These are phyloP conservation scores for Fusarium hostae DNA, from an alignment of 2,329 filamentous ascomycete genomes.

Conservation along the genomic window DNA sequence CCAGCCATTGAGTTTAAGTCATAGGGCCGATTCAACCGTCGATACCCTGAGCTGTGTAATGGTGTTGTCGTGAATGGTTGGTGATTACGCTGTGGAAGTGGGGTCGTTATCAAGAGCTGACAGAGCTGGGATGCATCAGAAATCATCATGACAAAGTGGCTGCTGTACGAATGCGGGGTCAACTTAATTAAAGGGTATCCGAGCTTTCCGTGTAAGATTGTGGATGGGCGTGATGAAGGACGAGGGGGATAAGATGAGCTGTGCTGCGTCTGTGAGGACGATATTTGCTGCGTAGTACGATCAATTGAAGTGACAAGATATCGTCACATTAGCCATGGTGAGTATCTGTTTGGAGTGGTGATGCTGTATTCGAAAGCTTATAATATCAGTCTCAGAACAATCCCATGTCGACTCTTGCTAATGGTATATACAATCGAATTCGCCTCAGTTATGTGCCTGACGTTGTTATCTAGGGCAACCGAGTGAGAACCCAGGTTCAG, in stretches of 20 bases:
- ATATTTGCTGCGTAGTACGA: accelerated
- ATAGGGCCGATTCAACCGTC: background rate
- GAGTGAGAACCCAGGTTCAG: slow-evolving; percentile 36
- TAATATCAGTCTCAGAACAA: background rate
- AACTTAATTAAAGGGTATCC: background rate
- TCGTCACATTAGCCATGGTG: background rate
- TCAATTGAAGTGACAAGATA: background rate
- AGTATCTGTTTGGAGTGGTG: accelerated
- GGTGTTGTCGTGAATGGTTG: background rate
- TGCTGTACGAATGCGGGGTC: slow-evolving; percentile 11
- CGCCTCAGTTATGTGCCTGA: background rate
- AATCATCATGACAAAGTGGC: slow-evolving; percentile 26
- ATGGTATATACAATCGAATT: background rate
- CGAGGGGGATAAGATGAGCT: background rate
- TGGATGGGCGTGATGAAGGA: background rate
- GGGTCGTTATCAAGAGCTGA: background rate
- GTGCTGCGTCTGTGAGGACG: background rate
- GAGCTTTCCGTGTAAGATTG: background rate
- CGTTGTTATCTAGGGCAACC: slow-evolving; percentile 31
- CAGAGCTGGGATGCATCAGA: background rate
- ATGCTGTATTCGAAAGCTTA: background rate
- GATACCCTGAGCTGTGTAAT: background rate
- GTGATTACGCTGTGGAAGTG: background rate
- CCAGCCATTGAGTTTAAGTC: background rate
- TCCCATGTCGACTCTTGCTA: slow-evolving; percentile 27